Percentiles rank a stretch among this genome's conserved stretches.
These are phyloP conservation scores for Prunus kanzakura DNA, from an alignment of 306 rosid genomes.

Conservation along the genomic window DNA sequence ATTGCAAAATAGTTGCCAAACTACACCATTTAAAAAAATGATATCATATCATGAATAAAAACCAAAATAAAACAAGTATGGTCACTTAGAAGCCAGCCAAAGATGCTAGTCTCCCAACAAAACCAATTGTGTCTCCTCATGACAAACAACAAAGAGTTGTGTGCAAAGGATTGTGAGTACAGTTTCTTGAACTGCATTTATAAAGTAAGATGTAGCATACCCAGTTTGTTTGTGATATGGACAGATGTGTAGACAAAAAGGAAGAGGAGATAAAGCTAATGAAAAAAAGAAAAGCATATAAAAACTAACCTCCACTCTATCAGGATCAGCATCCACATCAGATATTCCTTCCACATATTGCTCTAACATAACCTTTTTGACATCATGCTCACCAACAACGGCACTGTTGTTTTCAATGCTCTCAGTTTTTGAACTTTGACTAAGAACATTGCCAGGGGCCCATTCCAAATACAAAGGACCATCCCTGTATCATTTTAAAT, in stretches of 20 bases:
- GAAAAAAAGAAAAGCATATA: neutral
- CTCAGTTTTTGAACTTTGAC: conserved; percentile 39
- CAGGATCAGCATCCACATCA: conserved; percentile 73
- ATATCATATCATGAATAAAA: neutral
- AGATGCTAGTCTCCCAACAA: neutral
- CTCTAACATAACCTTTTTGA: conserved; percentile 56
- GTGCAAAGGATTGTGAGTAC: neutral
- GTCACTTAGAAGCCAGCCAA: neutral
- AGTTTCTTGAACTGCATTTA: neutral
- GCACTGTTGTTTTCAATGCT: conserved; percentile 36
- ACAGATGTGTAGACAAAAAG: neutral
- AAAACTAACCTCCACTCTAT: conserved; percentile 82
- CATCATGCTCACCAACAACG: conserved; percentile 58
- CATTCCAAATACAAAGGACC: conserved; percentile 90
- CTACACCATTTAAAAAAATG: neutral
- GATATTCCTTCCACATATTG: conserved; percentile 55
- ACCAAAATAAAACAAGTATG: neutral
- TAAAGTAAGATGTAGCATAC: neutral
- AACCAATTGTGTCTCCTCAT: neutral
- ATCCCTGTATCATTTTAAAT: conserved; percentile 54
- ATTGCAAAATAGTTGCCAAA: neutral
- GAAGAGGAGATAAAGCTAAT: neutral
- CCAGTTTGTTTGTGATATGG: neutral
- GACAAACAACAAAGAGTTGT: neutral
- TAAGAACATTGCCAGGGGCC: conserved; percentile 83